phyloP scores from a whole-genome alignment of 2,329 filamentous ascomycete genomes.

The Penicillium capsulatum region DNA sequence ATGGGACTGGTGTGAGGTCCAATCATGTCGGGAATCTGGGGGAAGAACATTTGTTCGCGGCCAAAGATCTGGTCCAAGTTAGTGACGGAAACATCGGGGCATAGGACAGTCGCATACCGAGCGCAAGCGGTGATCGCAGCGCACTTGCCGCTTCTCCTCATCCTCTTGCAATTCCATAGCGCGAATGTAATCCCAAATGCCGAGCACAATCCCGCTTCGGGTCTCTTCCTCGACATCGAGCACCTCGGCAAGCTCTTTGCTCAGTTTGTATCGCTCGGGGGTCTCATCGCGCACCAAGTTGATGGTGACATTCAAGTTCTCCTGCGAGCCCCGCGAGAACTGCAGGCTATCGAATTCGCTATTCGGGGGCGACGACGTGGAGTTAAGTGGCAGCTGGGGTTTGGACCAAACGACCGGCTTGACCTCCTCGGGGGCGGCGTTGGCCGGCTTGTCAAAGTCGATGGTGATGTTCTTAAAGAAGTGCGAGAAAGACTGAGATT shows the following conservation, averaged over 20 bases:
- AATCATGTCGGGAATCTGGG: constrained; percentile 75
- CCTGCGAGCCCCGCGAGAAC: constrained; percentile 87
- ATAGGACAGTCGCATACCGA: constrained; percentile 54
- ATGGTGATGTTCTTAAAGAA: constrained; percentile 52
- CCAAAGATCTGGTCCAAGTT: constrained; percentile 59
- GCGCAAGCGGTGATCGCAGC: constrained; percentile 78
- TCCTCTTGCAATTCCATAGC: constrained; percentile 84
- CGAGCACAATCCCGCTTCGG: constrained; percentile 80
- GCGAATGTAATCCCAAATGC: constrained; percentile 92
- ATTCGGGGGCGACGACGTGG: constrained; percentile 55
- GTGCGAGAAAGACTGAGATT: constrained; percentile 44
- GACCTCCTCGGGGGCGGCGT: constrained; percentile 41
- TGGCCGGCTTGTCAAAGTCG: constrained; percentile 47
- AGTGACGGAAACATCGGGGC: background rate
- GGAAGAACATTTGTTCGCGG: constrained; percentile 76
- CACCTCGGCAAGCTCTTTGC: constrained; percentile 72
- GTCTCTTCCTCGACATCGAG: constrained; percentile 84
- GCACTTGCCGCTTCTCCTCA: constrained; percentile 88
- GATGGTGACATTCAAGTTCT: constrained; percentile 86
- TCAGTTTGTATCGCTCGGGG: constrained; percentile 78
- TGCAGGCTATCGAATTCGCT: constrained; percentile 85
- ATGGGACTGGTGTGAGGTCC: constrained; percentile 73
- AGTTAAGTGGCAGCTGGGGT: constrained; percentile 54
- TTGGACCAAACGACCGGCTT: constrained; percentile 78
- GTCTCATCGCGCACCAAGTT: constrained; percentile 80